Percentiles rank a stretch among this genome's conserved stretches.
These are phyloP conservation scores for Akanthomyces lecanii DNA, from an alignment of 2,329 filamentous ascomycete species.

Conservation along the genomic window DNA sequence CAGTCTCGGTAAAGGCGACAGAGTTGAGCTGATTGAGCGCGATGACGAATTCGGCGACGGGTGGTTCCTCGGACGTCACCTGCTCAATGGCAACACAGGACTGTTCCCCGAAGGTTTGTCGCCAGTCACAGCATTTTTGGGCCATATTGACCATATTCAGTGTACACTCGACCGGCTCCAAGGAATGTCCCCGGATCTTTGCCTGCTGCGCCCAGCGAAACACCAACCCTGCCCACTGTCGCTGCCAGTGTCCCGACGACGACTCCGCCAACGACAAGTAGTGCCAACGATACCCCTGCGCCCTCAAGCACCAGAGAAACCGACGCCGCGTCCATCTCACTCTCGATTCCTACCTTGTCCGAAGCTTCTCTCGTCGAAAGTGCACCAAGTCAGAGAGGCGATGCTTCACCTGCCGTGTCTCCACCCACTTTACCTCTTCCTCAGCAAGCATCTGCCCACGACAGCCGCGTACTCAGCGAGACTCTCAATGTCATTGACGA, in stretches of 20 bases:
- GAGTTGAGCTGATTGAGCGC: conserved; percentile 76
- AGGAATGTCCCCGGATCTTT: conserved; percentile 33
- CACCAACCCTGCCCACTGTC: background rate
- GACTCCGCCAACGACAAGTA: background rate
- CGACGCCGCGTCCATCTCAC: conserved; percentile 23
- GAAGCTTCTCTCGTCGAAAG: conserved; percentile 19
- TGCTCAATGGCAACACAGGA: conserved; percentile 68
- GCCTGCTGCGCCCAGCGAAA: conserved; percentile 17
- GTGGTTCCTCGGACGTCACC: conserved; percentile 75
- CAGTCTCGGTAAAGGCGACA: conserved; percentile 77
- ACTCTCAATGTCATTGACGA: conserved; percentile 95
- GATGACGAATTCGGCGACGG: conserved; percentile 88
- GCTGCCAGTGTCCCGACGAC: conserved; percentile 20
- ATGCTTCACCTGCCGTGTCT: conserved; percentile 29
- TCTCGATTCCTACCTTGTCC: conserved; percentile 27
- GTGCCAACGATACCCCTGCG: conserved; percentile 20
- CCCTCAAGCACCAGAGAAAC: conserved; percentile 19
- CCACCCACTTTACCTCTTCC: conserved; percentile 33
- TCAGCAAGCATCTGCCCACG: conserved; percentile 37
- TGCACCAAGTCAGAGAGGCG: conserved; percentile 27
- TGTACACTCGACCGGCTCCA: conserved; percentile 58
- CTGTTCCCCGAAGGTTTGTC: conserved; percentile 76
- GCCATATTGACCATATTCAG: conserved; percentile 34
- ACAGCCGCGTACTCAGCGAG: conserved; percentile 80
- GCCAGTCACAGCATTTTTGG: background rate